Percentiles rank a stretch among this genome's conserved stretches.
Evolutionary conservation across 176 grass and related monocot genomes (phyloP).

Genomic region (Musa schizocarpa): DNA sequence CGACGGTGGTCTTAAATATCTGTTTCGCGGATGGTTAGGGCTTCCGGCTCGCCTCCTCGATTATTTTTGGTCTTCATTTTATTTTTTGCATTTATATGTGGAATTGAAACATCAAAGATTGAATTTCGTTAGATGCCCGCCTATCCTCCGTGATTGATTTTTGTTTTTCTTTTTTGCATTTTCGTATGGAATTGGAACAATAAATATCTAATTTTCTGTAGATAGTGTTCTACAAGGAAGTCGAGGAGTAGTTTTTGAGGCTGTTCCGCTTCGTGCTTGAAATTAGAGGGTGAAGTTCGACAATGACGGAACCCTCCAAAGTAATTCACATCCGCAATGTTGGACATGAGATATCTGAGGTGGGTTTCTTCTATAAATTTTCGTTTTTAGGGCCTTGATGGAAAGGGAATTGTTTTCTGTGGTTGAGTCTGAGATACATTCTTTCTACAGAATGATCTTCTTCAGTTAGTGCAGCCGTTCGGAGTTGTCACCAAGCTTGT

Average conservation of each 20-base stretch:
- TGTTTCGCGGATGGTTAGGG: background rate
- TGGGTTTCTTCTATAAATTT: conserved; percentile 18
- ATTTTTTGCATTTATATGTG: background rate
- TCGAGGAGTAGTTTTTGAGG: background rate
- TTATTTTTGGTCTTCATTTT: background rate
- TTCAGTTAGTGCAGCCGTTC: conserved; percentile 89
- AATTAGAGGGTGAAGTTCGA: conserved; percentile 9
- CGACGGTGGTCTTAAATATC: too few relatives aligned
- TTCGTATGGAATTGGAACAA: background rate
- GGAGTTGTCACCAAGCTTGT: conserved; percentile 65
- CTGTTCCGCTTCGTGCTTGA: background rate
- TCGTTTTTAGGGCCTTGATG: background rate
- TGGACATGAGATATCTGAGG: conserved; percentile 87
- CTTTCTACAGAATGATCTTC: conserved; percentile 52
- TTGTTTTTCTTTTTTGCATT: background rate
- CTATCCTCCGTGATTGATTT: background rate
- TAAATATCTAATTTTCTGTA: background rate
- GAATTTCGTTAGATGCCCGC: background rate
- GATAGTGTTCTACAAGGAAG: background rate
- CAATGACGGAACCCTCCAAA: conserved; percentile 91
- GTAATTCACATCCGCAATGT: conserved; percentile 97
- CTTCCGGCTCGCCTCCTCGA: background rate
- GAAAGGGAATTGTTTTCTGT: too few relatives aligned
- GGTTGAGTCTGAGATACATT: background rate
- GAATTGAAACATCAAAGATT: background rate